Conservation (phyloP, 2,329 filamentous ascomycete species). For the Calonectria leucothoes region DNA sequence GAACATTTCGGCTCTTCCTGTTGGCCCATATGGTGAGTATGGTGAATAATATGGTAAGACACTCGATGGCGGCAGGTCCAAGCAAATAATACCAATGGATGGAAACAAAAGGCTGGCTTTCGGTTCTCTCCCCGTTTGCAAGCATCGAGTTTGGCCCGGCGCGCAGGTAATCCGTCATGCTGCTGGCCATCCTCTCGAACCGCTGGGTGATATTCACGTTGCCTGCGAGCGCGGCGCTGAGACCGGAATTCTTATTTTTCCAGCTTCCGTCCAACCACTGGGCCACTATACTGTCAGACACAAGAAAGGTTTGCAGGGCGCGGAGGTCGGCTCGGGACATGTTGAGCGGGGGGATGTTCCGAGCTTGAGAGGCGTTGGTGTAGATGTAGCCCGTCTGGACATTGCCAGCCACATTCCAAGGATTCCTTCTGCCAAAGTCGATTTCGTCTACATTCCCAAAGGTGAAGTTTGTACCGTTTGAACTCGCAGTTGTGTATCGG, state of each 20-base stretch:
- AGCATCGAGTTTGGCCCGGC: not conserved
- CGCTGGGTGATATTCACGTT: conserved; percentile 11
- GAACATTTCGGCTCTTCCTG: conserved; percentile 6
- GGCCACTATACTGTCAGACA: not conserved
- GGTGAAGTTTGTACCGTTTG: conserved; percentile 20
- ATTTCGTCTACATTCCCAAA: not conserved
- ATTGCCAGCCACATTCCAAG: not conserved
- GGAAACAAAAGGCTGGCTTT: conserved; percentile 10
- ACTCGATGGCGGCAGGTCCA: conserved; percentile 9
- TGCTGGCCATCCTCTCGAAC: conserved; percentile 15
- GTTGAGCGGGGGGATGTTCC: not conserved
- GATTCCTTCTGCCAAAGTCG: not conserved
- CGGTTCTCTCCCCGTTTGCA: not conserved
- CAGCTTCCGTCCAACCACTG: conserved; percentile 13
- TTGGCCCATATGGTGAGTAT: conserved; percentile 9
- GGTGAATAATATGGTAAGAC: conserved; percentile 2
- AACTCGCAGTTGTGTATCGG: not conserved
- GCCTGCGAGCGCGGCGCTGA: conserved; percentile 16
- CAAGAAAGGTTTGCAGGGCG: not conserved
- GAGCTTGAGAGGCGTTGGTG: not conserved
- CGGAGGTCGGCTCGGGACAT: not conserved
- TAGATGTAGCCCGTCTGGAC: not conserved
- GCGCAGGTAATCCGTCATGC: conserved; percentile 26
- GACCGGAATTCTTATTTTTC: conserved; percentile 13
- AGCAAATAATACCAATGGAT: conserved; percentile 16